Percentiles rank a stretch among this genome's conserved stretches.
Conservation (phyloP, 176 grass and related monocot species). For the Hordeum vulgare region DNA sequence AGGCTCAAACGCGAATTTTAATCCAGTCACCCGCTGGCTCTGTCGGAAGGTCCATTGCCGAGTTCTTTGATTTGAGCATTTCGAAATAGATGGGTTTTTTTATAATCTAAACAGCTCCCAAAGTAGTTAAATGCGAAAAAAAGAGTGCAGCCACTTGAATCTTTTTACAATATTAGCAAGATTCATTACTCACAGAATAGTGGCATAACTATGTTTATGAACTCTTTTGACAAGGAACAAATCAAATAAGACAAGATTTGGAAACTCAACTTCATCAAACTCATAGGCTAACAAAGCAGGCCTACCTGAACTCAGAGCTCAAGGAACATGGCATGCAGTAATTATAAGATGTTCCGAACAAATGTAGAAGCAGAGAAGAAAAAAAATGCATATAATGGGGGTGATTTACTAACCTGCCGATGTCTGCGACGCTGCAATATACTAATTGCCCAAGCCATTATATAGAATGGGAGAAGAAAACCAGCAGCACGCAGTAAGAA, state of each 20-base stretch:
- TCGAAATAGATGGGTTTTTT: neutral
- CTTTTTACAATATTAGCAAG: neutral
- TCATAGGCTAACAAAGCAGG: neutral
- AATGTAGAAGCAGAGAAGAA: neutral
- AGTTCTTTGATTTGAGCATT: neutral
- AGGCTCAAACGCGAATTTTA: neutral
- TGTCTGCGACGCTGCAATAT: constrained; percentile 74
- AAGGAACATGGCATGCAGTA: neutral
- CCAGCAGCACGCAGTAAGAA: constrained; percentile 79
- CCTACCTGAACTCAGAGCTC: neutral
- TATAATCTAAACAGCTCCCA: neutral
- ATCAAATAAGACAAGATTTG: neutral
- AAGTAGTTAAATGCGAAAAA: neutral
- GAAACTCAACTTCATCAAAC: neutral
- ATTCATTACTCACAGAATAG: neutral
- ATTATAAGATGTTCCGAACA: neutral
- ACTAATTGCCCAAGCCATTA: constrained; percentile 91
- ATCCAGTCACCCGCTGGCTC: neutral
- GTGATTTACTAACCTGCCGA: constrained; percentile 56
- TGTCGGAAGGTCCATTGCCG: neutral
- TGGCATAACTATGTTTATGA: neutral
- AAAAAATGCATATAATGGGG: neutral
- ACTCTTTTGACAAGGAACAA: neutral
- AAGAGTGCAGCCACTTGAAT: neutral
- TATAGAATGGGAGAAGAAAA: constrained; percentile 88